A percentile compares a stretch with the other conserved stretches of the same genome.
Evolutionary conservation across 2,329 filamentous ascomycete species (phyloP).

Genomic region (Ploettnerulaceae sp.): DNA sequence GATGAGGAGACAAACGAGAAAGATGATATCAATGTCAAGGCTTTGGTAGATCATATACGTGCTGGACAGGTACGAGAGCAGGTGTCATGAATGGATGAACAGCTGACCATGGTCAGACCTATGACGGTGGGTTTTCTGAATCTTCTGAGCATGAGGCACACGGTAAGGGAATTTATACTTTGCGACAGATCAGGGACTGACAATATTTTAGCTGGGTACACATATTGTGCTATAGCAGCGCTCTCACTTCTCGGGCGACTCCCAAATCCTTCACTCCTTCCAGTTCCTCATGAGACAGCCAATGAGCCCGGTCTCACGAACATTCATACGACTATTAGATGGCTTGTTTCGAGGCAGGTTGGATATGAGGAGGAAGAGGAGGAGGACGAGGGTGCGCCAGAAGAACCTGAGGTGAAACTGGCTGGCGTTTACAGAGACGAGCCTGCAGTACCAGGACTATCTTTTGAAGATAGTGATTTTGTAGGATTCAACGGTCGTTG

Average conservation of each 20-base stretch:
- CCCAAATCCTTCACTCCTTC: constrained; percentile 16
- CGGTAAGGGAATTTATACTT: constrained; percentile 23
- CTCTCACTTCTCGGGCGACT: constrained; percentile 59
- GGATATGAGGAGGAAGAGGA: constrained; percentile 44
- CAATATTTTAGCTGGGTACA: constrained; percentile 65
- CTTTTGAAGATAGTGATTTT: constrained; percentile 33
- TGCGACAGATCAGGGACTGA: constrained; percentile 15
- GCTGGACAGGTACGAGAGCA: constrained; percentile 48
- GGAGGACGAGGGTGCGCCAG: constrained; percentile 13
- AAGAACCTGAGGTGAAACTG: constrained; percentile 4
- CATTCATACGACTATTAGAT: constrained; percentile 39
- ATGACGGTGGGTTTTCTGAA: constrained; percentile 33
- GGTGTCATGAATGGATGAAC: background rate
- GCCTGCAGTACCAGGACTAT: constrained; percentile 28
- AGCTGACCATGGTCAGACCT: constrained; percentile 29
- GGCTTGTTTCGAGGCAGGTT: constrained; percentile 62
- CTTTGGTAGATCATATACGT: constrained; percentile 65
- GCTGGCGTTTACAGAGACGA: constrained; percentile 18
- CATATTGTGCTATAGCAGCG: constrained; percentile 79
- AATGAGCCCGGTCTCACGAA: constrained; percentile 33
- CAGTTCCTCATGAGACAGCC: background rate
- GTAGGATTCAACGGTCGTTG: constrained; percentile 84
- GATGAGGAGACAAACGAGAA: constrained; percentile 58
- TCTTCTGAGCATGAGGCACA: constrained; percentile 33
- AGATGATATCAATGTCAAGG: constrained; percentile 70